A percentile compares a stretch with the other conserved stretches of the same genome.
These are phyloP conservation scores for Heterobasidion occidentale DNA, from an alignment of 1,284 basidiomycete species.

Conservation along the genomic window DNA sequence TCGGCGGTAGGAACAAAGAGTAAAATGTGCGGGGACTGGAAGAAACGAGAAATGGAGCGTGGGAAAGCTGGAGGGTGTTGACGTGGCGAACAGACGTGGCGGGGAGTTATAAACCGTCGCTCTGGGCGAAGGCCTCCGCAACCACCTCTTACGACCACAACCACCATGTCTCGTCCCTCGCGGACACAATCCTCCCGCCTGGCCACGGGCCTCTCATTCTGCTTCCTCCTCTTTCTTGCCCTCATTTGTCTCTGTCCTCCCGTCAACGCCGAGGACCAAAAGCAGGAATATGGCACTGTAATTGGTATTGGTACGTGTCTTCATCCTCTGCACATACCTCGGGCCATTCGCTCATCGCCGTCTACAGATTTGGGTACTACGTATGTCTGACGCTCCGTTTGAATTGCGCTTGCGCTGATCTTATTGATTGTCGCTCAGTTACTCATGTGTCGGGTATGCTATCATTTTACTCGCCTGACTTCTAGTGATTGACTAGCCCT, in stretches of 20 bases:
- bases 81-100: constrained; percentile 1
- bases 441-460: constrained; percentile 66
- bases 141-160: constrained; percentile 1
- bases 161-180: constrained; percentile 29
- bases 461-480: neutral
- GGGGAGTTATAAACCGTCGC: neutral
- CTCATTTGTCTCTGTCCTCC: constrained; percentile 56
- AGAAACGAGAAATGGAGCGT: neutral
- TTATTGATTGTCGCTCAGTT: constrained; percentile 31
- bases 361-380: constrained; percentile 72
- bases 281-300: constrained; percentile 78
- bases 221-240: constrained; percentile 58
- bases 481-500: neutral
- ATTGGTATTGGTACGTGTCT: constrained; percentile 88
- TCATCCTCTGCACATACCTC: neutral
- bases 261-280: constrained; percentile 51
- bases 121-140: neutral
- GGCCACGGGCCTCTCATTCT: constrained; percentile 55
- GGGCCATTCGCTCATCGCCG: constrained; percentile 15
- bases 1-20: no score
- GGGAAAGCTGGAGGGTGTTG: neutral
- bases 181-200: constrained; percentile 48
- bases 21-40: neutral
- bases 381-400: constrained; percentile 28
- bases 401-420: neutral